A percentile compares a stretch with the other conserved stretches of the same genome.
phyloP scores from a whole-genome alignment of 352 stramenopile genomes.

The Phytophthora macrochlamydospora region DNA sequence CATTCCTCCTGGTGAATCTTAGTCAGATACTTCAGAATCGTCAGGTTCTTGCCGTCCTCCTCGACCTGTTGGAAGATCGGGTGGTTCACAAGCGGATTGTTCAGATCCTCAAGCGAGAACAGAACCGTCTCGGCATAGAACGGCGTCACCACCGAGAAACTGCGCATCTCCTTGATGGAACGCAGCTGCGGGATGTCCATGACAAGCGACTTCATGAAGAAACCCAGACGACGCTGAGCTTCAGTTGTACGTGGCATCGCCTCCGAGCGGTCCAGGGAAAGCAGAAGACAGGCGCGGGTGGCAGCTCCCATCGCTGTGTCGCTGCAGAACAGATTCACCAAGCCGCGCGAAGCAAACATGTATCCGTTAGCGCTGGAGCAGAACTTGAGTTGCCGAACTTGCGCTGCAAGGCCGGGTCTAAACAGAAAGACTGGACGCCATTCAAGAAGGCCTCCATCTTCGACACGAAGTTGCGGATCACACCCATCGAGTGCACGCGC shows the following conservation, averaged over 20 bases:
- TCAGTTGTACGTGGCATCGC: slow-evolving; percentile 70
- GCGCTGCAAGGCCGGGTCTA: slow-evolving; percentile 59
- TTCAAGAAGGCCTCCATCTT: slow-evolving; percentile 86
- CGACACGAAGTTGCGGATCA: slow-evolving; percentile 88
- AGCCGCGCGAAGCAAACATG: slow-evolving; percentile 64
- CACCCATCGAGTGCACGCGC: slow-evolving; percentile 79
- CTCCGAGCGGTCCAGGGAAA: slow-evolving; percentile 70
- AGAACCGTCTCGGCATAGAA: slow-evolving; percentile 86
- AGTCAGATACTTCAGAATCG: slow-evolving; percentile 86
- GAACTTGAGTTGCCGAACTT: slow-evolving; percentile 87
- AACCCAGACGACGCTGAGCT: slow-evolving; percentile 76
- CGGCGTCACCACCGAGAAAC: slow-evolving; percentile 84
- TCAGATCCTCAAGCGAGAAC: slow-evolving; percentile 81
- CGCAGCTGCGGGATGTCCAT: slow-evolving; percentile 86
- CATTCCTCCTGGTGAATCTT: slow-evolving; percentile 87
- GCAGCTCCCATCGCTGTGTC: slow-evolving; percentile 78
- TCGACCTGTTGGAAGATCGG: slow-evolving; percentile 86
- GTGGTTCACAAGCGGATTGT: slow-evolving; percentile 84
- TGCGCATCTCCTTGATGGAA: slow-evolving; percentile 86
- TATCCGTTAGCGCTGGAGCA: slow-evolving; percentile 70
- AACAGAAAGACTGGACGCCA: slow-evolving; percentile 68
- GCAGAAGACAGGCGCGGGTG: slow-evolving; percentile 64
- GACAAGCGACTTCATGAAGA: slow-evolving; percentile 88
- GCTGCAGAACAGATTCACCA: slow-evolving; percentile 76
- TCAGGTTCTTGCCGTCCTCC: slow-evolving; percentile 85